phyloP scores from a whole-genome alignment of 176 grass and related monocot species.

The Themeda triandra region DNA sequence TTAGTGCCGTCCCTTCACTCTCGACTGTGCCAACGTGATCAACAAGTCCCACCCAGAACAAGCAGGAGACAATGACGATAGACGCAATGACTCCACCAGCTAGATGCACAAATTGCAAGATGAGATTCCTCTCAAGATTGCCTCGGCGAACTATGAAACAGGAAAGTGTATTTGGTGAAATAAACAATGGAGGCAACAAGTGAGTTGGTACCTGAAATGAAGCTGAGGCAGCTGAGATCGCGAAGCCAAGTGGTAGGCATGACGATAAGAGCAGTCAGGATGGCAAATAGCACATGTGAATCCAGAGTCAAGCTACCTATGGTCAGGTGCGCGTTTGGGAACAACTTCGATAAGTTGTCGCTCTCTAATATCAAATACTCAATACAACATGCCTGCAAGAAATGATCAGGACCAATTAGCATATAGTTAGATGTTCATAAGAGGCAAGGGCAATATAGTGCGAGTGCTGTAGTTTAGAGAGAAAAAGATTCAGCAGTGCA shows the following conservation, averaged over 20 bases:
- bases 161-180: not conserved
- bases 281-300: slow-evolving; percentile 70
- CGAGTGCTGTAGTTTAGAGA: not conserved
- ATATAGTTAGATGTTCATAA: not conserved
- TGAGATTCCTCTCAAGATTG: not conserved
- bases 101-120: slow-evolving; percentile 26
- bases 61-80: slow-evolving; percentile 55
- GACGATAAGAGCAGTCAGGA: slow-evolving; percentile 66
- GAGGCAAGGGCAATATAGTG: not conserved
- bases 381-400: slow-evolving; percentile 82
- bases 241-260: slow-evolving; percentile 96
- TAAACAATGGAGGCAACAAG: no score
- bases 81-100: slow-evolving; percentile 92
- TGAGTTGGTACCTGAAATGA: slow-evolving; percentile 61
- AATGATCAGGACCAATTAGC: not conserved
- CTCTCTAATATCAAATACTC: slow-evolving; percentile 94
- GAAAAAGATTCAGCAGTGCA: not conserved
- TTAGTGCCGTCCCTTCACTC: slow-evolving; percentile 49
- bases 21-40: slow-evolving; percentile 72
- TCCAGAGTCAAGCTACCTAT: slow-evolving; percentile 60
- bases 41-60: slow-evolving; percentile 80
- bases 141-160: not conserved
- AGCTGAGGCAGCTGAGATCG: slow-evolving; percentile 79
- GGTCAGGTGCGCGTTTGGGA: slow-evolving; percentile 65
- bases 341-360: slow-evolving; percentile 85